These are phyloP conservation scores for Sparassis latifolia DNA, from an alignment of 1,284 basidiomycete genomes.

Conservation along the genomic window DNA sequence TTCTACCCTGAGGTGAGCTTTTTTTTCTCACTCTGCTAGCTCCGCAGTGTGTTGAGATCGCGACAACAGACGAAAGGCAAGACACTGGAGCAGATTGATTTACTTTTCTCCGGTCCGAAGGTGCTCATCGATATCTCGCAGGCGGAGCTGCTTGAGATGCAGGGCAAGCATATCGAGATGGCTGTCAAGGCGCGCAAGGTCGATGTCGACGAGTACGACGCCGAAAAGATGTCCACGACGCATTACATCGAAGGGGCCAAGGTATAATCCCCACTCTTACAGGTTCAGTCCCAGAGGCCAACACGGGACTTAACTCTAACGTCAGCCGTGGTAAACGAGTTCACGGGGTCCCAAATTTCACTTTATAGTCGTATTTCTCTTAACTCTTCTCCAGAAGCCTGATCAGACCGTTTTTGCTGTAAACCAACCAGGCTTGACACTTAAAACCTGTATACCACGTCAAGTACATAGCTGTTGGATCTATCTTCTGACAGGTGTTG, in stretches of 20 bases:
- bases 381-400: too few species aligned
- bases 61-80: neutral
- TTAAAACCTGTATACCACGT: too few species aligned
- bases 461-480: too few species aligned
- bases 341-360: too few species aligned
- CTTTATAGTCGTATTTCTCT: too few species aligned
- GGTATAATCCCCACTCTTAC: neutral
- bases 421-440: too few species aligned
- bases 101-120: neutral
- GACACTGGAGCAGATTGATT: neutral
- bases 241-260: neutral
- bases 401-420: too few species aligned
- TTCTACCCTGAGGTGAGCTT: neutral
- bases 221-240: neutral
- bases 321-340: too few species aligned
- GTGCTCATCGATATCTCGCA: neutral
- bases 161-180: neutral
- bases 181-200: neutral
- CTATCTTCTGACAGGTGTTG: too few species aligned
- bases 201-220: neutral
- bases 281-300: too few species aligned
- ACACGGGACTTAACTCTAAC: too few species aligned
- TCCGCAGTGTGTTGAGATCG: neutral
- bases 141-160: neutral
- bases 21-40: neutral